A percentile compares a stretch with the other conserved stretches of the same genome.
Conservation (phyloP, 257 asterid genomes). For the Solanum medicagineum region DNA sequence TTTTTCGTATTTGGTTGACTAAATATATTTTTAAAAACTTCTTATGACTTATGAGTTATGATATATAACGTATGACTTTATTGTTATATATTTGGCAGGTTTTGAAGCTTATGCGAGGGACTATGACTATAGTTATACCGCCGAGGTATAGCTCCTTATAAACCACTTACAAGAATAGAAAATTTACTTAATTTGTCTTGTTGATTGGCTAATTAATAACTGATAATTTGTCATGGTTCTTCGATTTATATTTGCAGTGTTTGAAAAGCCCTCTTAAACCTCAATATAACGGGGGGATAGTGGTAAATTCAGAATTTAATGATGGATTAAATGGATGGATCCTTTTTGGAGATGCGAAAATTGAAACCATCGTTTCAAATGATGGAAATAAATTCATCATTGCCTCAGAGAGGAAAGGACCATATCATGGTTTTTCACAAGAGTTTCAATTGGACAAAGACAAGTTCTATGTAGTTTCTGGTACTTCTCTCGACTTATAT, state of each 20-base stretch:
- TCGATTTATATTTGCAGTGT: conserved; percentile 11
- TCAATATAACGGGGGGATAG: conserved; percentile 28
- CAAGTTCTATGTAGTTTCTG: conserved; percentile 10
- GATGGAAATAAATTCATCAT: conserved; percentile 12
- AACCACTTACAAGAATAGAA: neutral
- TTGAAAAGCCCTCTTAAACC: conserved; percentile 20
- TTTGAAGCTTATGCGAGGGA: neutral
- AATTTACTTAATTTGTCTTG: neutral
- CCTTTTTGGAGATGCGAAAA: neutral
- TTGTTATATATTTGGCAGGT: neutral
- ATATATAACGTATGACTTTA: neutral
- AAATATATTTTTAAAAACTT: neutral
- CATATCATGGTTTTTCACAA: neutral
- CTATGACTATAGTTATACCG: neutral
- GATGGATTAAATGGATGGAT: conserved; percentile 16
- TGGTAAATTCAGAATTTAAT: conserved; percentile 14
- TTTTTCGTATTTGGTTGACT: neutral
- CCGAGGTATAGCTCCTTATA: neutral
- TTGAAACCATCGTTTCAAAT: neutral
- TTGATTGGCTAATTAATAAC: neutral
- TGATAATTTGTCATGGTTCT: neutral
- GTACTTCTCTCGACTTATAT: neutral
- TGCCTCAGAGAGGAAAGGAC: neutral
- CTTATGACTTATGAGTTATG: too few relatives aligned
- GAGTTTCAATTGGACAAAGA: conserved; percentile 3